phyloP scores from a whole-genome alignment of 148 eudicot species.

The Hydrangea macrophylla region DNA sequence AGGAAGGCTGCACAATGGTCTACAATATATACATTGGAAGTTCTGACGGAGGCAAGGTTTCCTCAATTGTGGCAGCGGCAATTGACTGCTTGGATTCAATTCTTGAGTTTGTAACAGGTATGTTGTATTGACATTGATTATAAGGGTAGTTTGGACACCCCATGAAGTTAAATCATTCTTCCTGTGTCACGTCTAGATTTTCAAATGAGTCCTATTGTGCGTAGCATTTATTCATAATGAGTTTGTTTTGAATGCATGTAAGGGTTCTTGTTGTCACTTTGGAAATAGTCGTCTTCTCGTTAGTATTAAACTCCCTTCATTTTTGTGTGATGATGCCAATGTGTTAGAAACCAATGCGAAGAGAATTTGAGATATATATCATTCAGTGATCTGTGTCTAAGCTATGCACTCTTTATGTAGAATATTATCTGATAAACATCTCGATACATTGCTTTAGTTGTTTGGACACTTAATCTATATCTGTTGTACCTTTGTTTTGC shows the following conservation, averaged over 20 bases:
- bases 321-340: not conserved
- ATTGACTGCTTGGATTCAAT: slow-evolving; percentile 79
- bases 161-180: not conserved
- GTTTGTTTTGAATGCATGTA: not conserved
- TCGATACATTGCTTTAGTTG: not conserved
- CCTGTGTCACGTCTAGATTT: not conserved
- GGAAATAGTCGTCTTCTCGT: not conserved
- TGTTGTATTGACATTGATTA: not conserved
- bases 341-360: not conserved
- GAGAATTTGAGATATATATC: not conserved
- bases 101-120: slow-evolving; percentile 85
- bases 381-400: not conserved
- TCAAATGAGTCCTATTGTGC: not conserved
- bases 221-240: not conserved
- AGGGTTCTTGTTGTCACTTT: not conserved
- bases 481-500: not conserved
- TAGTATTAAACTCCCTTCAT: not conserved
- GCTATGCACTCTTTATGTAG: not conserved
- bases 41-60: slow-evolving; percentile 58
- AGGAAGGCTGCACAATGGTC: slow-evolving; percentile 40
- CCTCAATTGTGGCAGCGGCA: slow-evolving; percentile 75
- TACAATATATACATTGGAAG: slow-evolving; percentile 54
- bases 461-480: not conserved
- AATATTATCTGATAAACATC: not conserved
- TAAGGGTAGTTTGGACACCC: not conserved